These are phyloP conservation scores for Kodamaea plutei DNA, from an alignment of 1,139 yeast species.

Conservation along the genomic window DNA sequence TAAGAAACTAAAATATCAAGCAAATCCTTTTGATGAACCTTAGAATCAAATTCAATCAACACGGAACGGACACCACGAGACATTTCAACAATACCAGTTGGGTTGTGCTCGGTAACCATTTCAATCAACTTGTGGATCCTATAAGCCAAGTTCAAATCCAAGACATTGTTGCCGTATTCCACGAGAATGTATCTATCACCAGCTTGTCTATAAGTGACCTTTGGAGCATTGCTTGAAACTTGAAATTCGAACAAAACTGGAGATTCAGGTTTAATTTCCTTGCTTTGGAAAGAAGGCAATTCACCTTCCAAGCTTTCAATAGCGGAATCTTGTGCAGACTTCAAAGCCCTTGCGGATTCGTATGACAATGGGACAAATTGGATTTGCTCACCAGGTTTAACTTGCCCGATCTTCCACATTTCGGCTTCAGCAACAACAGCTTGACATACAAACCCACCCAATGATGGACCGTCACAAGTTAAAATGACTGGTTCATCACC, in stretches of 20 bases:
- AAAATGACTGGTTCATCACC: constrained; percentile 98
- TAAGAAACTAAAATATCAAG: constrained; percentile 63
- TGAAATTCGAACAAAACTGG: constrained; percentile 58
- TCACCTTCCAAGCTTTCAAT: constrained; percentile 43
- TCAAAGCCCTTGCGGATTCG: constrained; percentile 63
- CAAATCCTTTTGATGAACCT: constrained; percentile 56
- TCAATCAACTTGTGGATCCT: constrained; percentile 80
- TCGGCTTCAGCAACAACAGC: constrained; percentile 95
- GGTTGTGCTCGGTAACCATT: constrained; percentile 59
- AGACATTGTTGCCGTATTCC: constrained; percentile 84
- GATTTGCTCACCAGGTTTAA: constrained; percentile 86
- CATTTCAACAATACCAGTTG: constrained; percentile 87
- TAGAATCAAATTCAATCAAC: constrained; percentile 73
- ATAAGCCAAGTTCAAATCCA: constrained; percentile 83
- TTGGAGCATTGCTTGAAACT: constrained; percentile 54
- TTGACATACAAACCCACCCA: constrained; percentile 96
- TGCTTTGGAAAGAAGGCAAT: constrained; percentile 34
- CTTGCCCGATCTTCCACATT: constrained; percentile 98
- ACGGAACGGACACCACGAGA: constrained; percentile 96
- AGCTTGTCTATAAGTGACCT: constrained; percentile 87
- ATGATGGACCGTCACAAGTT: constrained; percentile 95
- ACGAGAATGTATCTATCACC: constrained; percentile 91
- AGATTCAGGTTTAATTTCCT: constrained; percentile 42
- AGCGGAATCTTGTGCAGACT: constrained; percentile 52
- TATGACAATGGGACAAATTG: constrained; percentile 75